These are phyloP conservation scores for Paracorniculantispora psalliotae DNA, from an alignment of 2,329 filamentous ascomycete species.

Conservation along the genomic window DNA sequence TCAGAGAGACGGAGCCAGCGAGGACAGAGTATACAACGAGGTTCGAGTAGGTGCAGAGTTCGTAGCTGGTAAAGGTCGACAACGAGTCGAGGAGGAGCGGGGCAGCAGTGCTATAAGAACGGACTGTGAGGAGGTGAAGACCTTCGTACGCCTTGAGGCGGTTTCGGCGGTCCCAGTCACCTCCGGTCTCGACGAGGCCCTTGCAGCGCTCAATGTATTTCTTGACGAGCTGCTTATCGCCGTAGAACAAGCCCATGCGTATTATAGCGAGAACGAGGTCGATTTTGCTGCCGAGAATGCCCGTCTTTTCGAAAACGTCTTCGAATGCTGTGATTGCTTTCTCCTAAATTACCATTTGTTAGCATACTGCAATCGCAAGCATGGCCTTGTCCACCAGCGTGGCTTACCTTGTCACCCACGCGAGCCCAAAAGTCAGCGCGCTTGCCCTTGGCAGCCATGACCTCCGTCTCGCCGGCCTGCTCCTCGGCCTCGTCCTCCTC, in stretches of 20 bases:
- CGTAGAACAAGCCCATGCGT: slow-evolving; percentile 92
- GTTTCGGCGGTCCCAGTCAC: slow-evolving; percentile 98
- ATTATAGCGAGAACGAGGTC: slow-evolving; percentile 95
- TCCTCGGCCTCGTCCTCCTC: slow-evolving; percentile 92
- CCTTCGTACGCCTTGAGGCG: slow-evolving; percentile 98
- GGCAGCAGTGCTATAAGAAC: slow-evolving; percentile 83
- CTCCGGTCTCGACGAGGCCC: slow-evolving; percentile 85
- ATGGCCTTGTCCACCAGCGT: not conserved
- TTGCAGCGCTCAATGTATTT: slow-evolving; percentile 89
- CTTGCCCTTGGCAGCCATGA: slow-evolving; percentile 88
- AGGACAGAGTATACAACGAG: slow-evolving; percentile 95
- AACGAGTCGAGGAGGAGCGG: slow-evolving; percentile 93
- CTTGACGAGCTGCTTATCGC: slow-evolving; percentile 86
- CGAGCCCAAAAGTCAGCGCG: slow-evolving; percentile 93
- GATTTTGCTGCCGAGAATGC: slow-evolving; percentile 93
- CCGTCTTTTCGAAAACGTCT: slow-evolving; percentile 93
- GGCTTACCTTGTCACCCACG: slow-evolving; percentile 84
- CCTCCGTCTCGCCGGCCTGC: slow-evolving; percentile 93
- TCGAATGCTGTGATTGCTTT: slow-evolving; percentile 91
- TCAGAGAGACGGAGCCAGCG: slow-evolving; percentile 87
- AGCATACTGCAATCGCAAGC: slow-evolving; percentile 8
- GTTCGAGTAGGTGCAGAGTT: slow-evolving; percentile 93
- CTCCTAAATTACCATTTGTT: slow-evolving; percentile 55
- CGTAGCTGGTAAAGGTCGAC: slow-evolving; percentile 97
- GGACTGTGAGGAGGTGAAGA: slow-evolving; percentile 84